Percentiles rank a stretch among this genome's conserved stretches.
These are phyloP conservation scores for Colletotrichum liaoningense DNA, from an alignment of 2,329 filamentous ascomycete species.

Conservation along the genomic window DNA sequence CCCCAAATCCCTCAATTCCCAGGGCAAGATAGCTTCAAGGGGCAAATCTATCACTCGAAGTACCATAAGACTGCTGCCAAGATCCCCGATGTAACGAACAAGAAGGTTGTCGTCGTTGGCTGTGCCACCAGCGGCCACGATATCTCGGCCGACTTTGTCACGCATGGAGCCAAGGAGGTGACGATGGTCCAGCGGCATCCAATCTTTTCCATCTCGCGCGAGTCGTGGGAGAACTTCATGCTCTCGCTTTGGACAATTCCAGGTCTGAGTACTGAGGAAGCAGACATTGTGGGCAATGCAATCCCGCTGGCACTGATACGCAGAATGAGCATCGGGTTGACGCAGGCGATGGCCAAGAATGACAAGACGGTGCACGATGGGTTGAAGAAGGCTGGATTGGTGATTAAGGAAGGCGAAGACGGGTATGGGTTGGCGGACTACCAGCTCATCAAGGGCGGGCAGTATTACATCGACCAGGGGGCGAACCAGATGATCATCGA, in stretches of 20 bases:
- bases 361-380: slow-evolving; percentile 57
- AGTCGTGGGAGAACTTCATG: slow-evolving; percentile 54
- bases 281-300: slow-evolving; percentile 58
- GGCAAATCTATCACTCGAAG: slow-evolving; percentile 55
- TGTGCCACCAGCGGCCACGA: slow-evolving; percentile 62
- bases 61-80: slow-evolving; percentile 53
- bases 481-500: slow-evolving; percentile 51
- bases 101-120: slow-evolving; percentile 60
- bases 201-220: slow-evolving; percentile 60
- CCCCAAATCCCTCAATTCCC: slow-evolving; percentile 53
- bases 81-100: slow-evolving; percentile 41
- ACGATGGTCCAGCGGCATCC: slow-evolving; percentile 65
- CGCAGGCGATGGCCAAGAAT: slow-evolving; percentile 51
- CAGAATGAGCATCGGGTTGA: slow-evolving; percentile 54
- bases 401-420: slow-evolving; percentile 48
- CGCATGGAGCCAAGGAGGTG: slow-evolving; percentile 58
- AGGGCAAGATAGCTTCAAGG: slow-evolving; percentile 53
- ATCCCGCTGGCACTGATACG: slow-evolving; percentile 60
- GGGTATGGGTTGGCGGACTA: slow-evolving; percentile 49
- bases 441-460: slow-evolving; percentile 51
- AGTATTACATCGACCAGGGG: slow-evolving; percentile 57
- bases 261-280: slow-evolving; percentile 60
- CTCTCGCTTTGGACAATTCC: slow-evolving; percentile 46
- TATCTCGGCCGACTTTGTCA: slow-evolving; percentile 61
- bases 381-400: slow-evolving; percentile 58